Conservation (phyloP, 768 basidiomycete species). For the Auricularia sp. region DNA sequence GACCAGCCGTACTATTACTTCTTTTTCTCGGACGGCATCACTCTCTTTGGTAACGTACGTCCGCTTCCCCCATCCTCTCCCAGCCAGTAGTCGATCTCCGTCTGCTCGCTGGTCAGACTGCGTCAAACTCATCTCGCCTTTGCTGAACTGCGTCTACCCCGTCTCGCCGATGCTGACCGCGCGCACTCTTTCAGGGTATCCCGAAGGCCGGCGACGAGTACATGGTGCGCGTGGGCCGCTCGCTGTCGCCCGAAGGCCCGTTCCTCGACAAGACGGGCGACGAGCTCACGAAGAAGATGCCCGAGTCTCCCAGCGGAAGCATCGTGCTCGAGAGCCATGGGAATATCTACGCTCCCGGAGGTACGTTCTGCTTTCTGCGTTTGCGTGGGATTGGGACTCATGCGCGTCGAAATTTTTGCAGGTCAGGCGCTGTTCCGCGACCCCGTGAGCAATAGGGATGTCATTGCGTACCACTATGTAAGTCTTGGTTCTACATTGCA, state of each 20-base stretch:
- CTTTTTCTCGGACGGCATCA: slow-evolving; percentile 13
- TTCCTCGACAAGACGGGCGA: neutral
- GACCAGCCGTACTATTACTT: neutral
- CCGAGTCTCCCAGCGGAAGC: neutral
- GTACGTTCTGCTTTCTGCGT: neutral
- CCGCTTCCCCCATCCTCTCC: neutral
- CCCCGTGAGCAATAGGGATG: neutral
- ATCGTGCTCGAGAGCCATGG: slow-evolving; percentile 13
- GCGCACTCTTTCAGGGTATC: neutral
- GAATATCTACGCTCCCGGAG: slow-evolving; percentile 20
- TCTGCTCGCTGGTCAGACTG: neutral
- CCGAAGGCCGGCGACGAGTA: neutral
- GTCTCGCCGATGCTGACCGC: no score
- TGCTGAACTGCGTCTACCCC: neutral
- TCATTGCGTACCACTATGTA: neutral
- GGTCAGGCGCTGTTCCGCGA: neutral
- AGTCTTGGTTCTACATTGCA: no score
- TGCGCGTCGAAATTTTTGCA: neutral
- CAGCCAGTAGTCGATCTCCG: neutral
- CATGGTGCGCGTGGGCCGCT: neutral
- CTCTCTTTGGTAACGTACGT: slow-evolving; percentile 7
- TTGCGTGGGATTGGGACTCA: neutral
- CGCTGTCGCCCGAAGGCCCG: neutral
- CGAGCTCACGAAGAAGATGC: neutral
- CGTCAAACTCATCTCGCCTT: neutral